Conservation (phyloP, 306 rosid genomes). For the Abrus precatorius region DNA sequence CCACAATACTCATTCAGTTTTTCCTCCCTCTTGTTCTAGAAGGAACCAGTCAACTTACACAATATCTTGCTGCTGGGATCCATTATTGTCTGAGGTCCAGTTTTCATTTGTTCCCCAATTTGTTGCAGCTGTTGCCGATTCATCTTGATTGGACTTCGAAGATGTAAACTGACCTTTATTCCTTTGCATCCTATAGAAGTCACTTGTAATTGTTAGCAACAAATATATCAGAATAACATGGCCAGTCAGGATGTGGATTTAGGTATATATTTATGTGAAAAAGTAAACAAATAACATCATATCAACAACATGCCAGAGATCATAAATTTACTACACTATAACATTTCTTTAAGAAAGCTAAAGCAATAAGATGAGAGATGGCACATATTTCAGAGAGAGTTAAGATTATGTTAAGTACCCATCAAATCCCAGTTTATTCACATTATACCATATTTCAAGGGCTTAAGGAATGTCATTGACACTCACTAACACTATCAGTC, state of each 20-base stretch:
- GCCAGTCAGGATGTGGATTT: conserved; percentile 10
- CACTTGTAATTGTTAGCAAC: conserved; percentile 30
- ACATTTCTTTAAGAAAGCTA: conserved; percentile 33
- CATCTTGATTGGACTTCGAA: conserved; percentile 70
- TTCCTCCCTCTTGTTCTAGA: conserved; percentile 25
- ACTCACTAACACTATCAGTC: background rate
- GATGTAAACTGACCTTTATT: conserved; percentile 85
- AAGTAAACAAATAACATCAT: background rate
- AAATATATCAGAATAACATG: conserved; percentile 39
- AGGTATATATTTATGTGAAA: conserved; percentile 28
- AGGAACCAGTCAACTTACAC: conserved; percentile 64
- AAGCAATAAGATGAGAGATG: conserved; percentile 13
- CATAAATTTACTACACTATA: conserved; percentile 3
- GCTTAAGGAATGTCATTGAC: background rate
- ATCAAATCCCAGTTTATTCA: conserved; percentile 8
- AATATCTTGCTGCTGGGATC: conserved; percentile 72
- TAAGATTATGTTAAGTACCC: background rate
- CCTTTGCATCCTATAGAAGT: conserved; percentile 74
- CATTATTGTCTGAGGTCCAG: conserved; percentile 59
- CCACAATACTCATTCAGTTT: conserved; percentile 21
- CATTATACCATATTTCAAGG: conserved; percentile 5
- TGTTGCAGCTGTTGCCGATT: conserved; percentile 63
- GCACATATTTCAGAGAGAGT: background rate
- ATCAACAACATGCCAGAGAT: conserved; percentile 12
- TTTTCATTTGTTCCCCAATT: conserved; percentile 67